Evolutionary conservation across 2,329 filamentous ascomycete species (phyloP).

Genomic region (Leptoxyphium fumago): DNA sequence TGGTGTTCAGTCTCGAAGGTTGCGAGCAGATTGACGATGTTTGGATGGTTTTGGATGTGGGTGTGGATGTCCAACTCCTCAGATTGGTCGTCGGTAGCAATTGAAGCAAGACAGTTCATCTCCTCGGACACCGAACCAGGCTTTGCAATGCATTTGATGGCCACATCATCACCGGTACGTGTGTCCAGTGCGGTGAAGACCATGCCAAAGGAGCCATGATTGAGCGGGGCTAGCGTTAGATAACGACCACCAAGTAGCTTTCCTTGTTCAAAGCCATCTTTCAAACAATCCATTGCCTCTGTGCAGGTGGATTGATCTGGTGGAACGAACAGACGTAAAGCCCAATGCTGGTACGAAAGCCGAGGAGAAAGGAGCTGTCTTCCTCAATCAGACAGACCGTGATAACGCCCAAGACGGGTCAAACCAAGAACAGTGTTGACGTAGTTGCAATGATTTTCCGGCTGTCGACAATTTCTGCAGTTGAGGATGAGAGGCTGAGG

Average conservation of each 20-base stretch:
- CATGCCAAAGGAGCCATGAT: conserved; percentile 98
- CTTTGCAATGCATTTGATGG: conserved; percentile 95
- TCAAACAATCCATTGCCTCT: conserved; percentile 64
- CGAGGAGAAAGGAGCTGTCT: too few species aligned
- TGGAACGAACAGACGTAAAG: too few species aligned
- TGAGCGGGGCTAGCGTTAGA: conserved; percentile 81
- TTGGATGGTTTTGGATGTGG: conserved; percentile 63
- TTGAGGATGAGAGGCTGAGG: too few species aligned
- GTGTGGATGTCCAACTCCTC: conserved; percentile 71
- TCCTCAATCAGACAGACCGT: not conserved
- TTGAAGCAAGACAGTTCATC: conserved; percentile 41
- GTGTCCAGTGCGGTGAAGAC: conserved; percentile 85
- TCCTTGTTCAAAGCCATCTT: conserved; percentile 64
- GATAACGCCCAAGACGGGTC: not conserved
- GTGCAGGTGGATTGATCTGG: not conserved
- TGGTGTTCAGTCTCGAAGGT: conserved; percentile 88
- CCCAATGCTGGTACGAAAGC: too few species aligned
- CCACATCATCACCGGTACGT: conserved; percentile 62
- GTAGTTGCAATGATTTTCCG: too few species aligned
- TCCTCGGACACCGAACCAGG: conserved; percentile 37
- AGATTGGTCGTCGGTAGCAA: conserved; percentile 67
- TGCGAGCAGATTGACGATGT: conserved; percentile 85
- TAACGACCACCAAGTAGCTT: conserved; percentile 79
- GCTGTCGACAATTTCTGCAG: too few species aligned
- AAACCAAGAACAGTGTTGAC: not conserved